Evolutionary conservation across 2,329 filamentous ascomycete species (phyloP), one percentile per base, ranked within the genome.

Genomic region (Ascosphaera apis): DNA sequence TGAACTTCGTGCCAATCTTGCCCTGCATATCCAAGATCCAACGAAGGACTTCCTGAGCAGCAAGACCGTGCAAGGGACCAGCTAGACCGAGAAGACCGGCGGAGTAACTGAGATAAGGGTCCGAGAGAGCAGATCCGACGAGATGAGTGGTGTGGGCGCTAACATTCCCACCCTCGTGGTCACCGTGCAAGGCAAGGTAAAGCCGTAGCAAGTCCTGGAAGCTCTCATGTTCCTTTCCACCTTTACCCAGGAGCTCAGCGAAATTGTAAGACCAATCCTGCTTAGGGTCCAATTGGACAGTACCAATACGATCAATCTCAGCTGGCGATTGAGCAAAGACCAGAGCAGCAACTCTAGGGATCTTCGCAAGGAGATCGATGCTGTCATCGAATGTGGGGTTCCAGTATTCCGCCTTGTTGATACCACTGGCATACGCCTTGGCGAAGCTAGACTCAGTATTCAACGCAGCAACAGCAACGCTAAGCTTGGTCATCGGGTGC

Each of bases 181-280:
- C 88, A 43, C 88, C 88, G 58, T 98, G 88, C 3, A 98, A 76
- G 35, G 88, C 86, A 16, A 98, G 73, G 60, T 98, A 98, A 21
- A 98, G 64, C 47, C 88, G 73, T 42, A 98, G 69, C 15, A 98
- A 67, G 50, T 98, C 88, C 54, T 95, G 86, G 68, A 98, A 92
- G 54, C 80, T 78, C 60, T 84, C 80, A 45, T 91, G 74, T 56
- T 86, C 68, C 57, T 76, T 75, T 42, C 80, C 81, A 33, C 73
- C 69, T 61, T 84, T 91, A 48, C 83, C 83, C 39, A 92, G 68
- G 76, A 92, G 82, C 15, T 83, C 80, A 33, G 88, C 88, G 51
- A 93, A 98, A 67, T 98, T 98, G 67, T 93, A 91, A 1, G 84
- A 77, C 88, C 88, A 98, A 59, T 98, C 88, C 60, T 93, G 81